Evolutionary conservation across 306 rosid genomes (phyloP), one percentile per base, ranked within the genome.

Genomic region (Rosa multiflora): DNA sequence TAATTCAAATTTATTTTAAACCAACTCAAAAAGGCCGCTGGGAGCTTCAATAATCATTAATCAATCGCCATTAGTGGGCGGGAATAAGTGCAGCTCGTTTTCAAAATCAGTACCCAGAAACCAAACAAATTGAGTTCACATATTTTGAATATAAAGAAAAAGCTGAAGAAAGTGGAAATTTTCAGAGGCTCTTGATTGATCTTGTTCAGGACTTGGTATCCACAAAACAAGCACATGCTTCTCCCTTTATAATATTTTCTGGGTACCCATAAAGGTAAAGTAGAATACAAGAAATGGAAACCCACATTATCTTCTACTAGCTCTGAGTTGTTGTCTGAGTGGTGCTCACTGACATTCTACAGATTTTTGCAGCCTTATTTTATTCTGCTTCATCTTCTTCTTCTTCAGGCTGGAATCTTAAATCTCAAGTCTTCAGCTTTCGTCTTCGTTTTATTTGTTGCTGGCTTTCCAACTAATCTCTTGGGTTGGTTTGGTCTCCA

Each of bases 171-270:
- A 82, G 85, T 80, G 79, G 68, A 58, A 8, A 12, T 39, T 72
- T 32, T 32, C 37, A 32, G 37, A 32, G 37, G 37, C 47, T 80
- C 71, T 72, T 58, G 37, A 32, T 32, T 67, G 76, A 47, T 56
- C 56, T 47, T 70, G 62, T 46, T 64, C 73, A 40, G 82, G 80
- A 75, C 82, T 73, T 84, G 77, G 56, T 85, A 81, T 81, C 79
- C 73, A 76, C 83, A 70, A 40, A 59, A 61, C 71, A 32, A 75
- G 84, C 97, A 90, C 95, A 89, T 88, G 93, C 87, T 77, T 74
- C 4, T 42, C 68, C 7, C 69, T 59, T 23, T 61, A 70, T 35
- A 43, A 17, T 72, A 47, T 70, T 2, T 61, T 63, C 21, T 79
- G 70, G 44, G 48, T 53, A 82, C 68, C 72, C 37, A 66, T 73